Percentiles rank a stretch among this genome's conserved stretches.
Evolutionary conservation across 192 early-diverging fungal genomes (phyloP).

Genomic region (Entrophospora sp.): DNA sequence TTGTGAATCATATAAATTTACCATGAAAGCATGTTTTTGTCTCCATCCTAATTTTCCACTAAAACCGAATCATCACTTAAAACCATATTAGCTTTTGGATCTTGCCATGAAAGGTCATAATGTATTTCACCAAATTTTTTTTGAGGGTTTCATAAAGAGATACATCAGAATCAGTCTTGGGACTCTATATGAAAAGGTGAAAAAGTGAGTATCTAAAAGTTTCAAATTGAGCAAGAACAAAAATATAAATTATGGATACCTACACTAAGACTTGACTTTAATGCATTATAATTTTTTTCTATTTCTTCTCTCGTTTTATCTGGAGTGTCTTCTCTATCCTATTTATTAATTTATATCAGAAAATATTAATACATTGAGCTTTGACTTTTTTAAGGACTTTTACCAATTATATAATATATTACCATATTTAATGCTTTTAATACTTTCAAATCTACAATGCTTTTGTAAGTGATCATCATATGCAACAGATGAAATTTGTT

Average conservation of each 20-base stretch:
- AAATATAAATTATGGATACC: background rate
- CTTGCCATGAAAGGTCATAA: too few species aligned
- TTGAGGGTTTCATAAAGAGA: too few species aligned
- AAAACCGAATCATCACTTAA: too few species aligned
- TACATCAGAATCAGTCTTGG: background rate
- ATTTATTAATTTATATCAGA: too few species aligned
- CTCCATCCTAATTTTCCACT: too few species aligned
- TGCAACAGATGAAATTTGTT: too few species aligned
- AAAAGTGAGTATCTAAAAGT: background rate
- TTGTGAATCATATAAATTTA: too few species aligned
- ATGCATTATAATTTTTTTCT: slow-evolving; percentile 1
- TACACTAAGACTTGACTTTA: slow-evolving; percentile 1
- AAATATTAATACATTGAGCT: slow-evolving; percentile 30
- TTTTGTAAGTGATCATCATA: too few species aligned
- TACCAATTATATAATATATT: background rate
- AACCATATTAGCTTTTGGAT: too few species aligned
- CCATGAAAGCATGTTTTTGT: too few species aligned
- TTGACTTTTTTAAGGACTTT: slow-evolving; percentile 26
- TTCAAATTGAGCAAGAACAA: background rate
- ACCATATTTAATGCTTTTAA: background rate
- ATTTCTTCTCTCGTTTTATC: background rate
- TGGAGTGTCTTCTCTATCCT: background rate
- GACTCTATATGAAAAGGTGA: background rate
- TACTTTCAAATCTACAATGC: too few species aligned
- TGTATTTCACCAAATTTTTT: too few species aligned